Percentiles rank a stretch among this genome's conserved stretches.
These are phyloP conservation scores for Candida sp. DNA, from an alignment of 1,139 yeast species.

Conservation along the genomic window DNA sequence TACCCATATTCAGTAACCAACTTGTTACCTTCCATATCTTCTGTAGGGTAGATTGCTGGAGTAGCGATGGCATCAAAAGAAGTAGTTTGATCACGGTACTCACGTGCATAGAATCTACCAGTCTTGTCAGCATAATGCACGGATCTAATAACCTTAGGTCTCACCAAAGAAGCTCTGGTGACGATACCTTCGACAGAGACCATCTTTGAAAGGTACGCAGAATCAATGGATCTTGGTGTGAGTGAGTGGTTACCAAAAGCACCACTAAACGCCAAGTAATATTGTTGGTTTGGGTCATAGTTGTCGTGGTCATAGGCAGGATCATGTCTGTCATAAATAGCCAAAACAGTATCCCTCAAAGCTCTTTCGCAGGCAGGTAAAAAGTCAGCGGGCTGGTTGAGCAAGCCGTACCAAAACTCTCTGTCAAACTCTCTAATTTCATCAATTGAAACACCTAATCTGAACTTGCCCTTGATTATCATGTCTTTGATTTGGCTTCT, in stretches of 20 bases:
- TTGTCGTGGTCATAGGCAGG: conserved; percentile 44
- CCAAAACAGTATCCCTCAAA: conserved; percentile 76
- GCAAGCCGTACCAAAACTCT: conserved; percentile 77
- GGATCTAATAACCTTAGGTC: conserved; percentile 91
- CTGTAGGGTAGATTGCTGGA: conserved; percentile 91
- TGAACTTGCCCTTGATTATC: conserved; percentile 66
- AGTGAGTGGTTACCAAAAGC: conserved; percentile 90
- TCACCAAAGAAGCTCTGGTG: conserved; percentile 88
- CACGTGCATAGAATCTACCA: conserved; percentile 85
- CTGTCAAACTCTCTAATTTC: conserved; percentile 87
- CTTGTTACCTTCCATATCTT: conserved; percentile 90
- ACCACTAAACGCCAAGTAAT: conserved; percentile 85
- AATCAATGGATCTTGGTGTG: conserved; percentile 86
- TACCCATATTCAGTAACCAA: conserved; percentile 92
- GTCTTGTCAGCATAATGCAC: conserved; percentile 94
- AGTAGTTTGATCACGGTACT: conserved; percentile 92
- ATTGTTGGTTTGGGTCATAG: conserved; percentile 65
- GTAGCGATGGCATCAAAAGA: conserved; percentile 86
- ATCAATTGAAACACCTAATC: conserved; percentile 81
- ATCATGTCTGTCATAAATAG: conserved; percentile 63
- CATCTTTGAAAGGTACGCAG: conserved; percentile 77
- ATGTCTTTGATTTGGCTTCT: conserved; percentile 71
- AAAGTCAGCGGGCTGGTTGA: conserved; percentile 80
- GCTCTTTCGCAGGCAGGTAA: conserved; percentile 93
- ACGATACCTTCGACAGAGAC: conserved; percentile 96